Base-by-base conservation (phyloP, 2,329 filamentous ascomycete species). In the Byssothecium circinans region DNA sequence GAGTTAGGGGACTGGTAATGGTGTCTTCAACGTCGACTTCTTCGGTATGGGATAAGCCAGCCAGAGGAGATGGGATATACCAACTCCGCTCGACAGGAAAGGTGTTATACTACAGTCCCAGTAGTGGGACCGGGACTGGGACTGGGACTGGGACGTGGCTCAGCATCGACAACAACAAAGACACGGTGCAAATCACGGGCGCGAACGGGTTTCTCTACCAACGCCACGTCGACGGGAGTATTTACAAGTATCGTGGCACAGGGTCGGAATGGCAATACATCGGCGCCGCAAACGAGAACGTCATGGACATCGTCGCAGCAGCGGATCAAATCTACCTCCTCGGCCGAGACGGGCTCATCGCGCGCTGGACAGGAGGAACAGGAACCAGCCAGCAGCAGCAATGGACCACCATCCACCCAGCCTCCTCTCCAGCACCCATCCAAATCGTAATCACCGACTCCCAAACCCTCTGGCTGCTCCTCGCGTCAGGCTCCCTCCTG, bases 271-370 rank as follows among this genome's bases (percentile, higher is more conserved):
- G 64, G 64, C 53, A 57, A 30, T 45, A 43, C 17, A 62, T 65
- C 8, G 57, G 57, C 22, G 43, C 46, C 2, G 39, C 58, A 6
- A 57, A 55, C 19, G 50, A 57, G 14, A 64, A 60, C 35, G 51
- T 62, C 2, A 41, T 65, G 14, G 64, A 67, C 17, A 64, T 65
- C 8, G 53, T 63, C 41, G 61, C 62, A 2, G 58, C 57, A 4
- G 39, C 53, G 7, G 58, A 62, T 22, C 58, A 64, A 29, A 43
- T 67, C 32, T 67, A 67, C 50, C 53, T 52, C 22, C 60, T 62
- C 14, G 53, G 62, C 17, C 64, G 61, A 52, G 62, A 67, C 37
- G 64, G 64, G 29, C 63, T 58, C 55, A 52, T 64, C 14, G 57
- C 55, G 2, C 58, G 62, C 15, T 63, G 57, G 50, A 53, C 56